Evolutionary conservation across 768 basidiomycete species (phyloP).

Genomic region (Hericium rajendrae): DNA sequence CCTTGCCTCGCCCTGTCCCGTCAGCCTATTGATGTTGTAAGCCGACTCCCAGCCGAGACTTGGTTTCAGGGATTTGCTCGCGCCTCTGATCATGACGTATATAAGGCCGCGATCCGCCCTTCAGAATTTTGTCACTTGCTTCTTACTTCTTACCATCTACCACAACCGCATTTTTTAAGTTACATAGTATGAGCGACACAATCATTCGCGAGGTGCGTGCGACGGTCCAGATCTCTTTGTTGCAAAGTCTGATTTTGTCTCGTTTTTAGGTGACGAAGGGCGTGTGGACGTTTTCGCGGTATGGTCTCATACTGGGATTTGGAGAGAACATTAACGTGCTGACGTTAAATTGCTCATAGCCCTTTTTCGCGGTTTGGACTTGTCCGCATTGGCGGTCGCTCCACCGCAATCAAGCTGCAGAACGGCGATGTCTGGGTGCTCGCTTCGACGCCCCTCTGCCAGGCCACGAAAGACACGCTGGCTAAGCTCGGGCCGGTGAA

Average conservation of each 20-base stretch:
- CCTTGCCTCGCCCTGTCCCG: too few relatives aligned
- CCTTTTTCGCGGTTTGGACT: constrained; percentile 60
- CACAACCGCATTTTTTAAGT: too few relatives aligned
- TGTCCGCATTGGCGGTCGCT: constrained; percentile 72
- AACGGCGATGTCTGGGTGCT: constrained; percentile 71
- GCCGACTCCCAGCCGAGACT: too few relatives aligned
- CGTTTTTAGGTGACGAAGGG: constrained; percentile 27
- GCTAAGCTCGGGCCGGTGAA: constrained; percentile 61
- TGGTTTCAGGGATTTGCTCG: too few relatives aligned
- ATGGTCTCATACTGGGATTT: constrained; percentile 4
- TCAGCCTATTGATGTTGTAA: too few relatives aligned
- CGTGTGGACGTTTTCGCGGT: constrained; percentile 63
- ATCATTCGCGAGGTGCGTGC: constrained; percentile 32
- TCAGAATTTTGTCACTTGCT: too few relatives aligned
- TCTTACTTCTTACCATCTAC: too few relatives aligned
- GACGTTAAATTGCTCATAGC: constrained; percentile 22
- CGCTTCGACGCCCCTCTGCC: constrained; percentile 67
- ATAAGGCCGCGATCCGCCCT: too few relatives aligned
- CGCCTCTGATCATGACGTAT: too few relatives aligned
- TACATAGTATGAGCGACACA: constrained; percentile 18
- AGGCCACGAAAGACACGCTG: constrained; percentile 53
- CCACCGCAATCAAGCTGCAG: constrained; percentile 66
- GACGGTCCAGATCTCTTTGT: neutral
- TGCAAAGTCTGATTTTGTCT: neutral
- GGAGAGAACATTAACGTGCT: neutral